Evolutionary conservation across 371 early-diverging fungal species (phyloP), one percentile per base, ranked within the genome.

Genomic region (Phascolomyces articulosus): DNA sequence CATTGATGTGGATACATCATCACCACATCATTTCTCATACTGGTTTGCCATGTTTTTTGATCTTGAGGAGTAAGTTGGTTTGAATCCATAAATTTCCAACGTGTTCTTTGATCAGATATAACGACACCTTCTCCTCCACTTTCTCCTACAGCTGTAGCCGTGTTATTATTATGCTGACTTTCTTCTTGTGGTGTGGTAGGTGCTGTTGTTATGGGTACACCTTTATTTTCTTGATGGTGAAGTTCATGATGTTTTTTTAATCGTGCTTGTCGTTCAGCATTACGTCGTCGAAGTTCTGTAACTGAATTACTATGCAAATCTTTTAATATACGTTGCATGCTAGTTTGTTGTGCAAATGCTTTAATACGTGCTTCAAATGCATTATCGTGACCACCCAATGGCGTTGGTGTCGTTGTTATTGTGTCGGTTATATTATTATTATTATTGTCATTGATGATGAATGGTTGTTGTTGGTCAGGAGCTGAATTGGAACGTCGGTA

Each of bases 1-100:
- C 78, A 81, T 60, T 74, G 78, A 62, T 81, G 81, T 53, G 81
- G 81, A 47, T 81, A 74, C 55, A 66, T 66, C 31, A 77, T 48
- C 57, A 70, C 67, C n/a, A 69, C 70, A 24, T 80, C 77, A 23
- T 71, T 71, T 16, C 73, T 66, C 27, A 74, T 70, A 57, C 68
- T 74, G 1, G 71, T 40, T 49, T 73, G 65, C 79, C 79, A 80
- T 11, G 72, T 62, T 29, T 68, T 69, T 27, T 74, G 75, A 53
- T 71, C 73, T 3, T 48, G 29, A n/a, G 58, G 31, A 26, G 66
- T 48, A 2, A 79, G 58, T 10, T 24, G 8, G 21, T 23, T 70
- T 7, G 68, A 34, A 23, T 73, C 69, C 28, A 64, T 55, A 31
- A 78, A 71, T 4, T 49, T 23, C 23, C 68, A 64, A 20, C 51